A percentile compares a stretch with the other conserved stretches of the same genome.
Conservation (phyloP, 164 flowering plant species). For the Vitis rotundifolia region DNA sequence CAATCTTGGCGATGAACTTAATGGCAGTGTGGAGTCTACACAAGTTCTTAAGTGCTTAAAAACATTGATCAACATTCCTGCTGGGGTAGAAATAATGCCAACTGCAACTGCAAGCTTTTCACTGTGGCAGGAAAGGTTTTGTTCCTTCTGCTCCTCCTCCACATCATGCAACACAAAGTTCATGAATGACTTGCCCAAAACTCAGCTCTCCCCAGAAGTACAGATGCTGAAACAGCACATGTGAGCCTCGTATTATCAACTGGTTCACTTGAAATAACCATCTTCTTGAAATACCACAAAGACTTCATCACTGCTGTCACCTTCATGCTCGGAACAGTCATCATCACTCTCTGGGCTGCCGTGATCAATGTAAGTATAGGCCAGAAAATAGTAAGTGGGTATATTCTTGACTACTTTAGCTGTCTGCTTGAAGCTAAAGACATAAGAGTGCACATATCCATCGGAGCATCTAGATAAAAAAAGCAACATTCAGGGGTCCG, state of each 20-base stretch:
- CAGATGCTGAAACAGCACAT: constrained; percentile 30
- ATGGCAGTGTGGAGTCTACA: constrained; percentile 39
- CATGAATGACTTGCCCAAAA: constrained; percentile 1
- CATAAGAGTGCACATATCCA: constrained; percentile 55
- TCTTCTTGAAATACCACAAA: too few species aligned
- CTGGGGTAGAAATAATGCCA: constrained; percentile 31
- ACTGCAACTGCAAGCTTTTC: constrained; percentile 44
- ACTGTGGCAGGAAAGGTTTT: constrained; percentile 34
- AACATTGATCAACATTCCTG: constrained; percentile 30
- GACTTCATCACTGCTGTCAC: too few species aligned
- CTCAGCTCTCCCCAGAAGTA: constrained; percentile 24
- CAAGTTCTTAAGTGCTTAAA: constrained; percentile 43
- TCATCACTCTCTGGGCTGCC: constrained; percentile 25
- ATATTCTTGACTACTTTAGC: constrained; percentile 40
- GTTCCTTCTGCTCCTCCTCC: constrained; percentile 45
- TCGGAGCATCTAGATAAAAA: constrained; percentile 64
- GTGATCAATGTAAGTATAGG: constrained; percentile 32
- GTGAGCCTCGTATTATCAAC: constrained; percentile 7
- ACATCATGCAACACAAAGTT: constrained; percentile 43
- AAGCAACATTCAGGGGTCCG: constrained; percentile 72
- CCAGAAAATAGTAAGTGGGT: constrained; percentile 45
- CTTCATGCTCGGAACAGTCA: too few species aligned
- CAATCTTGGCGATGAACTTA: constrained; percentile 35
- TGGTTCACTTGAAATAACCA: too few species aligned
- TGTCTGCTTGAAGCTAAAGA: constrained; percentile 65